phyloP scores from a whole-genome alignment of 768 basidiomycete genomes.

The Tylopilus felleus region DNA sequence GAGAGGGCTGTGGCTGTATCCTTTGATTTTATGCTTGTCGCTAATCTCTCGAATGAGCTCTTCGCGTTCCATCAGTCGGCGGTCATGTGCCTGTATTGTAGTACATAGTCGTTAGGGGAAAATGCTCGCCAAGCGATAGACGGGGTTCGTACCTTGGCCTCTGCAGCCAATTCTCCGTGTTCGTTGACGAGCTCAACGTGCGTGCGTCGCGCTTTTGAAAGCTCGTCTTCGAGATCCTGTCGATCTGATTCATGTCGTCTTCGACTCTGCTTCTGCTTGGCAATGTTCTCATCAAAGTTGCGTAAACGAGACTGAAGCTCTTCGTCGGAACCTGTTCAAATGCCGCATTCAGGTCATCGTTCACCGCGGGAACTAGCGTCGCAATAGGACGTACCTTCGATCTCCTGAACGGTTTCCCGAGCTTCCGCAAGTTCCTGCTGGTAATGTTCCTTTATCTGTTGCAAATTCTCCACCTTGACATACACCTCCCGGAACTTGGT shows the following conservation, averaged over 20 bases:
- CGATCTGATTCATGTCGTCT: constrained; percentile 46
- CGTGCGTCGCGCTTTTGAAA: constrained; percentile 43
- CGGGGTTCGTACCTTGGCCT: constrained; percentile 57
- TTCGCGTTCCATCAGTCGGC: constrained; percentile 69
- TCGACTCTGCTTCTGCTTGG: constrained; percentile 47
- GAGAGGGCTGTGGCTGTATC: constrained; percentile 67
- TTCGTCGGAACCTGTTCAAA: constrained; percentile 60
- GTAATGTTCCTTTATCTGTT: constrained; percentile 58
- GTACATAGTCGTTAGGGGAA: background rate
- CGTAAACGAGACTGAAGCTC: constrained; percentile 57
- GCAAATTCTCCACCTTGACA: constrained; percentile 59
- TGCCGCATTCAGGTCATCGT: background rate
- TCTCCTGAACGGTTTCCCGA: constrained; percentile 60
- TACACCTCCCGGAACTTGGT: constrained; percentile 86
- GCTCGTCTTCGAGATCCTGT: constrained; percentile 62
- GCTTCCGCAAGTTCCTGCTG: constrained; percentile 61
- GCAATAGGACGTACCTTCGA: constrained; percentile 44
- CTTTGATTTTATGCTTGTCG: constrained; percentile 66
- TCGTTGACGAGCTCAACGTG: constrained; percentile 57
- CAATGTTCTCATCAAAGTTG: constrained; percentile 59
- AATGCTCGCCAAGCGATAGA: background rate
- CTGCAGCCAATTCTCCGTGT: constrained; percentile 68
- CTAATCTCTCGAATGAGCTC: constrained; percentile 67
- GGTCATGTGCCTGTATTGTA: constrained; percentile 60
- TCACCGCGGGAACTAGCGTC: too few relatives aligned